Conservation (phyloP, 2,329 filamentous ascomycete genomes). For the Conoideocrella luteorostrata region DNA sequence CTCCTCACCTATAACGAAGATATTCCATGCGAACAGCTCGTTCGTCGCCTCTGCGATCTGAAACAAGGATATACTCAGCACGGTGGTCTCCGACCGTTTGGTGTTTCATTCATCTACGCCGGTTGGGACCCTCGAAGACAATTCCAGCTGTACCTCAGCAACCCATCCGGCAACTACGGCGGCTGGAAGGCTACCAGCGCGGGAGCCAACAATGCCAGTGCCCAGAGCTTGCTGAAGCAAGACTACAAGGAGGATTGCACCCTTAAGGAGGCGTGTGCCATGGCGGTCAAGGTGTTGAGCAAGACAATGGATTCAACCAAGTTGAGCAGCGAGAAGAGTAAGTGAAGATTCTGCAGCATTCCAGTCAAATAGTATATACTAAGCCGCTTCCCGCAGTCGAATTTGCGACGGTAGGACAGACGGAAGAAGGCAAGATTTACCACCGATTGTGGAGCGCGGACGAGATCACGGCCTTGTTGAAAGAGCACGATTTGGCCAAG, state of each 20-base stretch:
- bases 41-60: slow-evolving; percentile 90
- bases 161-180: slow-evolving; percentile 97
- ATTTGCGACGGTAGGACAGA: slow-evolving; percentile 96
- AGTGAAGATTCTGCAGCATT: slow-evolving; percentile 35
- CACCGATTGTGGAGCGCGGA: slow-evolving; percentile 96
- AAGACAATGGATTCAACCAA: slow-evolving; percentile 99
- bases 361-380: slow-evolving; percentile 3
- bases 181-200: slow-evolving; percentile 99
- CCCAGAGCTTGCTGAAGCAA: slow-evolving; percentile 94
- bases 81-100: slow-evolving; percentile 94
- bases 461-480: slow-evolving; percentile 88
- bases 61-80: slow-evolving; percentile 99
- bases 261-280: slow-evolving; percentile 89
- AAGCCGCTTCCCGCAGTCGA: slow-evolving; percentile 58
- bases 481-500: slow-evolving; percentile 93
- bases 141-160: slow-evolving; percentile 99
- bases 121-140: slow-evolving; percentile 93
- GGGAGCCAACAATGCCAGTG: slow-evolving; percentile 95
- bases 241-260: slow-evolving; percentile 99
- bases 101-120: slow-evolving; percentile 98
- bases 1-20: slow-evolving; percentile 99
- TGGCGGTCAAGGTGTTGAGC: slow-evolving; percentile 97
- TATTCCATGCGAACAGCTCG: slow-evolving; percentile 97
- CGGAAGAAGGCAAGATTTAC: slow-evolving; percentile 92
- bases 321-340: slow-evolving; percentile 98